Evolutionary conservation across 257 asterid species (phyloP), one percentile per base, ranked within the genome.

Genomic region (Gentiana dahurica): DNA sequence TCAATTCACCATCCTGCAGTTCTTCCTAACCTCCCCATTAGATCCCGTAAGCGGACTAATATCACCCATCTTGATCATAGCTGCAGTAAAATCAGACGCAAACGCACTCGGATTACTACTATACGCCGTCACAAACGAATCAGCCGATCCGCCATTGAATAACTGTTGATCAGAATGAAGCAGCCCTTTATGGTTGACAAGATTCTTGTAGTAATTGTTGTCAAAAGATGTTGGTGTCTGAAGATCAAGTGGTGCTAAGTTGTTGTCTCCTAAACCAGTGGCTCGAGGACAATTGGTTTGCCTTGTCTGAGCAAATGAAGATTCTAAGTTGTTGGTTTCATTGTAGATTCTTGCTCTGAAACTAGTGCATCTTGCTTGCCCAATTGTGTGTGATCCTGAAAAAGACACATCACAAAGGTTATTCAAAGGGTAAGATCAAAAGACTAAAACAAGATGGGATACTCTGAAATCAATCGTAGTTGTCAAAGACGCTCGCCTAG

Each of bases 131-230:
- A 87, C 96, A 0, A 68, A 53, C 2, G 94, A 73, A 53, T 83
- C 85, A 0, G 89, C 73, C 0, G 94, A 71, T 32, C 87, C 88
- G 0, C 94, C 93, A 4, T 67, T 87, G 75, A 64, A 87, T 34
- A 91, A 68, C 58, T 87, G 86, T 64, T 91, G 96, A 53, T 91
- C 98, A 24, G 96, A 87, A 53, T 87, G 95, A 41, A 91, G 95
- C n/a, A 85, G 81, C 32, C 96, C 98, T 3, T 75, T 75, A 36
- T 54, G 66, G 62, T 44, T 72, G 2, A 85, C 78, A 2, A 91
- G 87, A 74, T 82, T 73, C 43, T 47, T 65, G 82, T 65, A 87
- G 24, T 91, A 91, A 54, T 67, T 69, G 71, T 79, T 87, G 79
- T 91, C 98, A 46, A 91, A 91, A 1, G 7, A 12, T 1, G 81